Evolutionary conservation across 148 eudicot genomes (phyloP).

Genomic region (Rhododendron vialii): DNA sequence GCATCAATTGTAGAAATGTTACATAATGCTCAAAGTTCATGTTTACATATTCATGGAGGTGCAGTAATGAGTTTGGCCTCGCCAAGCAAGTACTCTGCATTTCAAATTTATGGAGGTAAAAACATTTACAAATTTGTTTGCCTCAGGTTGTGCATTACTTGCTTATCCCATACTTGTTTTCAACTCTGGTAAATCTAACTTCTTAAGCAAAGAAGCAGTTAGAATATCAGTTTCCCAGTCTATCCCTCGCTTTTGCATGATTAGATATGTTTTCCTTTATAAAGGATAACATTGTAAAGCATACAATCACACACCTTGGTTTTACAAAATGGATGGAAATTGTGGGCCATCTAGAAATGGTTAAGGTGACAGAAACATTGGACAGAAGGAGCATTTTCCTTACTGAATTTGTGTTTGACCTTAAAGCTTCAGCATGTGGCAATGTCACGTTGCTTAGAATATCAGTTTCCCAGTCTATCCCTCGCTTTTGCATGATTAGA

Average conservation of each 20-base stretch:
- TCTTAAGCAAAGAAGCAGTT: not conserved
- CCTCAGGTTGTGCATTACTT: not conserved
- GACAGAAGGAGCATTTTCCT: not conserved
- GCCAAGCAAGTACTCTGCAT: not conserved
- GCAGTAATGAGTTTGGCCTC: not conserved
- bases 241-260: not conserved
- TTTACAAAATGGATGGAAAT: not conserved
- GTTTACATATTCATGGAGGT: not conserved
- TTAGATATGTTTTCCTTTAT: not conserved
- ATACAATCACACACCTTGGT: not conserved
- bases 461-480: too few species aligned
- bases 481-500: not conserved
- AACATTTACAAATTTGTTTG: not conserved
- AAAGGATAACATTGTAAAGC: not conserved
- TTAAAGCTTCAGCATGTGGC: not conserved
- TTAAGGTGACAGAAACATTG: not conserved
- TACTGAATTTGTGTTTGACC: not conserved
- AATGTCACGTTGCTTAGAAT: not conserved
- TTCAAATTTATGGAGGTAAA: not conserved
- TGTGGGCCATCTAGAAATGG: not conserved
- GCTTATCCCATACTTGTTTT: not conserved
- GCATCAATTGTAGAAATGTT: not conserved
- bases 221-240: not conserved
- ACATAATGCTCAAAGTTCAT: not conserved
- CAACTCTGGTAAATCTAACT: not conserved